Evolutionary conservation across 768 basidiomycete genomes (phyloP), one percentile per base, ranked within the genome.

Genomic region (button mushroom (Agaricus bisporus)): DNA sequence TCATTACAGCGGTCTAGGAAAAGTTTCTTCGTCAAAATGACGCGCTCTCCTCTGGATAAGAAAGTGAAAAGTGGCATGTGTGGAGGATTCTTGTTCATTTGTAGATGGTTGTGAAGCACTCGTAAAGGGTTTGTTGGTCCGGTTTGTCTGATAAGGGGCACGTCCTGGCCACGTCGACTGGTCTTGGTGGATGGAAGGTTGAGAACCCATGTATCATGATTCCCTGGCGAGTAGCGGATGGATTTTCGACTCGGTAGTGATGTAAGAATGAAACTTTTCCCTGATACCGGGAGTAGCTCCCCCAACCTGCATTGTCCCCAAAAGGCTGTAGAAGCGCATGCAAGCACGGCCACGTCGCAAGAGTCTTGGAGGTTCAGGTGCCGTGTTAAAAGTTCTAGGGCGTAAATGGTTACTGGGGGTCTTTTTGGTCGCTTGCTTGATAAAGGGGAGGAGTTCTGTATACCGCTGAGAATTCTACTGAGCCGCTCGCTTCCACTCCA

Each of bases 131-230:
- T 22, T 4, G 53, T 44, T 18, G 59, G 58, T n/a, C 29, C 32
- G 3, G 49, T 28, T 6, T 47, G 25, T 4, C 65, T 67, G 22
- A 70, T 39, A 3, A 64, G 57, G 15, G 70, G 58, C 25, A 64
- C 58, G 0, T 66, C 66, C 2, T 73, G 65, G 0, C 36, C 35
- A 4, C 60, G 29, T 0, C 51, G 32, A 1, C 67, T 69, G 0
- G 68, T 68, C 48, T 74, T 73, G 0, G 70, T 66, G 64, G 68
- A 71, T 0, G 73, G 71, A 7, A 74, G 68, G 36, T 66, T 66
- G 20, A 64, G 44, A 2, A 51, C 42, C 50, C 50, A 51, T 5
- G 50, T 18, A 26, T 14, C 15, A 1, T 46, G 1, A 18, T 46
- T 45, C 59, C 54, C 63, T 5, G 58, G 56, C 10, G 61, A 55